Evolutionary conservation across 768 basidiomycete genomes (phyloP).

Genomic region (Daedaleopsis sinensis): DNA sequence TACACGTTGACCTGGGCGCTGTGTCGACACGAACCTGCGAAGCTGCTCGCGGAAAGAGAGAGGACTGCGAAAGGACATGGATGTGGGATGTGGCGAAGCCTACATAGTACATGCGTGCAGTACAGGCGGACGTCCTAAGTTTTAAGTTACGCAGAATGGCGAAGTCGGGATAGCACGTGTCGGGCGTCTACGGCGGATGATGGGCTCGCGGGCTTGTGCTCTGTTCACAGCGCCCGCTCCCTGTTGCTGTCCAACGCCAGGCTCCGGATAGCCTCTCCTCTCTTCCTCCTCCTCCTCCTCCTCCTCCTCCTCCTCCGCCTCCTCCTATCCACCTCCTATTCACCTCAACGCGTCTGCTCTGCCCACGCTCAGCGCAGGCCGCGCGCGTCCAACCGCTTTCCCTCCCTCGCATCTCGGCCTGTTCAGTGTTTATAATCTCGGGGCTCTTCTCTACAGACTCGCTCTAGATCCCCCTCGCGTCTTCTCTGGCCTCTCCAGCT

Average conservation of each 20-base stretch:
- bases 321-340: no score
- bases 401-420: no score
- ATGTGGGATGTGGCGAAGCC: no score
- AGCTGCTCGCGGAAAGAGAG: background rate
- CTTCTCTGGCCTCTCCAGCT: background rate
- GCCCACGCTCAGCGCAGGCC: conserved; percentile 14
- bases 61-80: background rate
- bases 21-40: background rate
- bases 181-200: conserved; percentile 1
- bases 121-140: no score
- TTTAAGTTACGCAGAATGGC: background rate
- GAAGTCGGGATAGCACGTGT: conserved; percentile 6
- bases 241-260: conserved; percentile 2
- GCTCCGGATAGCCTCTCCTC: conserved; percentile 23
- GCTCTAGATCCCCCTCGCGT: background rate
- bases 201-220: background rate
- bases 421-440: no score
- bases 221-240: conserved; percentile 1
- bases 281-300: background rate
- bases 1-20: background rate
- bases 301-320: conserved; percentile 2
- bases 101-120: no score
- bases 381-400: conserved; percentile 11
- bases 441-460: background rate
- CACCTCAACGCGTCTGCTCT: background rate